Evolutionary conservation across 2,329 filamentous ascomycete species (phyloP).

Genomic region (Lecanicillium sp.): DNA sequence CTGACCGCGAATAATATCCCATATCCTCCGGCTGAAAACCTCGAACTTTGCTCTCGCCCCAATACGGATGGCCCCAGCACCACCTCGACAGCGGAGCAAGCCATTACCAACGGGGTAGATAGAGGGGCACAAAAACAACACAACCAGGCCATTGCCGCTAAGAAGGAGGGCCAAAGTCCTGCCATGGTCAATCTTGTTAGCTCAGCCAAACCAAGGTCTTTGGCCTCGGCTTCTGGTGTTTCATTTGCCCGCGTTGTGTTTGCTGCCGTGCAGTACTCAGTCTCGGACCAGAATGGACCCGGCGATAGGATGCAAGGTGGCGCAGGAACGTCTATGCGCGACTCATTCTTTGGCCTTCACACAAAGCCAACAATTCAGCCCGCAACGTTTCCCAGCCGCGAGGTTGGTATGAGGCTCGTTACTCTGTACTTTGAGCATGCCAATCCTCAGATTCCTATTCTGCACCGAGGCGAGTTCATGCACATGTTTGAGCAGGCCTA

Average conservation of each 20-base stretch:
- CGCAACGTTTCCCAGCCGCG: slow-evolving; percentile 72
- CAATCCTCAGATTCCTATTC: slow-evolving; percentile 89
- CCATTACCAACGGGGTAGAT: slow-evolving; percentile 3
- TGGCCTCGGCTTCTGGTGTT: slow-evolving; percentile 82
- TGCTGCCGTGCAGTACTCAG: slow-evolving; percentile 74
- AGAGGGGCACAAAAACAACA: slow-evolving; percentile 6
- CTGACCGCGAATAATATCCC: slow-evolving; percentile 61
- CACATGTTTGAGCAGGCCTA: slow-evolving; percentile 80
- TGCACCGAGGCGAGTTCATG: slow-evolving; percentile 87
- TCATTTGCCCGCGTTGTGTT: slow-evolving; percentile 93
- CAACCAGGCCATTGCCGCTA: slow-evolving; percentile 21
- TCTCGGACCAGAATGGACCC: slow-evolving; percentile 50
- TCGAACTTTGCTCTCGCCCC: slow-evolving; percentile 55
- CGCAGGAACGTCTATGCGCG: slow-evolving; percentile 73
- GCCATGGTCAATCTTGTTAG: slow-evolving; percentile 69
- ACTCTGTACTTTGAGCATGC: slow-evolving; percentile 91
- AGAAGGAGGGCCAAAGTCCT: slow-evolving; percentile 24
- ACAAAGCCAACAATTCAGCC: slow-evolving; percentile 82
- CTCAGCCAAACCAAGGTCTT: slow-evolving; percentile 68
- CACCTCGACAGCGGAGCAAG: slow-evolving; percentile 21
- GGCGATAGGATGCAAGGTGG: slow-evolving; percentile 17
- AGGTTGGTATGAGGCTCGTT: slow-evolving; percentile 65
- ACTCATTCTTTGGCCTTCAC: slow-evolving; percentile 95
- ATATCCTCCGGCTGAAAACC: slow-evolving; percentile 63
- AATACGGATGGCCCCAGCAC: slow-evolving; percentile 27